Conservation (phyloP, 305 asterid species). For the Ajuga reptans region DNA sequence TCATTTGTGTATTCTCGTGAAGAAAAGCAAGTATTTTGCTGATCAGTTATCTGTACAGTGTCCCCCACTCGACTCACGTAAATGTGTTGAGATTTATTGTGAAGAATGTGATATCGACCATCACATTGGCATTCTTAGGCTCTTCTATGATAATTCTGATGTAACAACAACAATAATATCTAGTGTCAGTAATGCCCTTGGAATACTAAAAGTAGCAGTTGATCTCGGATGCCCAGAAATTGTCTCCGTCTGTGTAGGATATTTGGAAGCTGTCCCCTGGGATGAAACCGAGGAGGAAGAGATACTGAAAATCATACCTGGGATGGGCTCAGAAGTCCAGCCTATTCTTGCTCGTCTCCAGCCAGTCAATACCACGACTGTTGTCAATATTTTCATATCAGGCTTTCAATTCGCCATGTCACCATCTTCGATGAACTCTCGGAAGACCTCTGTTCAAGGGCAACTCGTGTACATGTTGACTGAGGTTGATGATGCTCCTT, state of each 20-base stretch:
- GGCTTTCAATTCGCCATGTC: constrained; percentile 70
- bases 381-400: constrained; percentile 47
- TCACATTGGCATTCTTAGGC: constrained; percentile 49
- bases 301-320: constrained; percentile 54
- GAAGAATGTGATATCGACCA: constrained; percentile 59
- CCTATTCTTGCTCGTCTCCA: constrained; percentile 67
- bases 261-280: constrained; percentile 90
- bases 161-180: constrained; percentile 34
- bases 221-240: constrained; percentile 62
- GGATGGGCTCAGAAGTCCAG: constrained; percentile 59
- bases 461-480: constrained; percentile 83
- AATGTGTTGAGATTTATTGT: constrained; percentile 74
- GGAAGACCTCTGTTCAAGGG: constrained; percentile 73
- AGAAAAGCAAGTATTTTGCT: constrained; percentile 62
- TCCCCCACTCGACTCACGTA: constrained; percentile 80
- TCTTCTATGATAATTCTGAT: constrained; percentile 37
- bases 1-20: constrained; percentile 47
- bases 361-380: constrained; percentile 50
- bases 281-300: constrained; percentile 89
- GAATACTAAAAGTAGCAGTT: constrained; percentile 53
- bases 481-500: constrained; percentile 85
- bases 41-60: constrained; percentile 63
- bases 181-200: constrained; percentile 61
- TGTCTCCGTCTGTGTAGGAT: constrained; percentile 49
- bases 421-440: constrained; percentile 39